Percentiles rank a stretch among this genome's conserved stretches.
Evolutionary conservation across 140 eudicot species (phyloP).

Genomic region (Bidens hawaiensis): DNA sequence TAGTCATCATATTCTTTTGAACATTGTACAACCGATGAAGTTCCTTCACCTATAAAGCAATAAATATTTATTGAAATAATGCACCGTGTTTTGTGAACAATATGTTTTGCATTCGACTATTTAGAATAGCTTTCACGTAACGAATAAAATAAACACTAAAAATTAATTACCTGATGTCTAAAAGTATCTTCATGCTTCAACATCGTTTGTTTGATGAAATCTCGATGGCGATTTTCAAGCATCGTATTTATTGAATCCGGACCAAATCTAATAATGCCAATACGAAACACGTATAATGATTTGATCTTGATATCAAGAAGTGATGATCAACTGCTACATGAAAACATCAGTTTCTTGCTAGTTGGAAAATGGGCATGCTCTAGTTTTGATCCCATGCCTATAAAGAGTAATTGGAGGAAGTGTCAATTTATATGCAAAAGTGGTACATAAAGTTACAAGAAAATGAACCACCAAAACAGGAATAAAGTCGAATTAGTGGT

Average conservation of each 20-base stretch:
- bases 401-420: constrained; percentile 10
- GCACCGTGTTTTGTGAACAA: background rate
- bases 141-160: background rate
- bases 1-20: constrained; percentile 47
- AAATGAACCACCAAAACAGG: constrained; percentile 18
- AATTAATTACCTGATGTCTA: constrained; percentile 59
- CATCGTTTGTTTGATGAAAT: constrained; percentile 56
- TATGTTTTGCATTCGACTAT: no score
- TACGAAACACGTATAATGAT: background rate
- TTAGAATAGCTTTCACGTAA: no score
- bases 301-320: no score
- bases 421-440: constrained; percentile 20
- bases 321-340: constrained; percentile 12
- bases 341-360: constrained; percentile 24
- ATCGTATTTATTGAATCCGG: constrained; percentile 25
- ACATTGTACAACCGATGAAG: constrained; percentile 55
- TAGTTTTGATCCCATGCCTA: constrained; percentile 53
- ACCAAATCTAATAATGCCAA: constrained; percentile 2
- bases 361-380: constrained; percentile 24
- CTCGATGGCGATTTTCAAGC: constrained; percentile 31
- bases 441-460: background rate
- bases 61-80: background rate
- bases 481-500: constrained; percentile 22
- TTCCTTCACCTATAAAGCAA: constrained; percentile 53
- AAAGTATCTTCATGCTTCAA: constrained; percentile 59